phyloP scores from a whole-genome alignment of 2,329 filamentous ascomycete genomes.

The Drechslerella stenobrocha region DNA sequence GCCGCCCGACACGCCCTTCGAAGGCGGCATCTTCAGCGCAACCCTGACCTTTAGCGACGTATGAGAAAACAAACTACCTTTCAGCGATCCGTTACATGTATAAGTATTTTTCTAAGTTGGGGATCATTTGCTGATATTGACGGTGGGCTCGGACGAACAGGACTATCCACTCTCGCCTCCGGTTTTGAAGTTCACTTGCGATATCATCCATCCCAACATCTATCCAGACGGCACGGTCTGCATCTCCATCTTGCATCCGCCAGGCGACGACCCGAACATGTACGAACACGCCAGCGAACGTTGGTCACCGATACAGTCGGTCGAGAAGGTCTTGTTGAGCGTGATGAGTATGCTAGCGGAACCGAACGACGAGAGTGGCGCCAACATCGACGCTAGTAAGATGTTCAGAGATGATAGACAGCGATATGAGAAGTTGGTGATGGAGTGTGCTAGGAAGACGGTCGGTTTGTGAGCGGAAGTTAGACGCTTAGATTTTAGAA shows the following conservation, averaged over 20 bases:
- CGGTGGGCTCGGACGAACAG: slow-evolving; percentile 32
- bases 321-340: slow-evolving; percentile 94
- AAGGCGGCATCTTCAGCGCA: slow-evolving; percentile 92
- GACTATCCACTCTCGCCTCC: slow-evolving; percentile 97
- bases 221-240: slow-evolving; percentile 91
- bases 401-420: slow-evolving; percentile 85
- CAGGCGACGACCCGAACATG: slow-evolving; percentile 95
- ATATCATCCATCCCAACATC: slow-evolving; percentile 97
- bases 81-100: no score
- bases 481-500: background rate
- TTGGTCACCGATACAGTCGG: slow-evolving; percentile 94
- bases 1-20: slow-evolving; percentile 92
- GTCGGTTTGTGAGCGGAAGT: slow-evolving; percentile 65
- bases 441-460: slow-evolving; percentile 76
- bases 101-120: no score
- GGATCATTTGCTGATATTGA: background rate
- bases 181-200: slow-evolving; percentile 91
- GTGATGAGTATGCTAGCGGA: slow-evolving; percentile 99
- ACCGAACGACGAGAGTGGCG: slow-evolving; percentile 94
- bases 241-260: slow-evolving; percentile 96
- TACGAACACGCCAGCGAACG: slow-evolving; percentile 95
- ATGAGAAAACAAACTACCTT: no score
- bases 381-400: slow-evolving; percentile 93
- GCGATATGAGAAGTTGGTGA: slow-evolving; percentile 85
- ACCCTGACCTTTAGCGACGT: slow-evolving; percentile 85